phyloP scores from a whole-genome alignment of 371 early-diverging fungal genomes.

The Vairimorpha necatrix region DNA sequence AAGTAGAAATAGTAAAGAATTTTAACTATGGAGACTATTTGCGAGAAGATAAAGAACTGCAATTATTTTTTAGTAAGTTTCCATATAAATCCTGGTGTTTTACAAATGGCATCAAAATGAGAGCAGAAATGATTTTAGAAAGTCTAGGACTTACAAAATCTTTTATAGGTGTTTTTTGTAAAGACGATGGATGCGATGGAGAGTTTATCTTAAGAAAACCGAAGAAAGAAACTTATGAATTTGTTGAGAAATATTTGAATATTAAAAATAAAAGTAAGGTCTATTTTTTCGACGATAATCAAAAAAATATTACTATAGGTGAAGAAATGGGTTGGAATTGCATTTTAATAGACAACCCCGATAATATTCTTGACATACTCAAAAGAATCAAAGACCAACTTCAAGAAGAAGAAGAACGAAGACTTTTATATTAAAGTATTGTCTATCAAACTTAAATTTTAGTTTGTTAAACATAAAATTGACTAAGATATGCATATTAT shows the following conservation, averaged over 20 bases:
- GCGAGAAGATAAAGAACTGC: slow-evolving; percentile 20
- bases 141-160: slow-evolving; percentile 17
- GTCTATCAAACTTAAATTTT: no score
- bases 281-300: slow-evolving; percentile 50
- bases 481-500: no score
- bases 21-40: slow-evolving; percentile 4
- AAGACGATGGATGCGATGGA: not conserved
- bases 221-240: slow-evolving; percentile 21
- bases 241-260: slow-evolving; percentile 29
- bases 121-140: slow-evolving; percentile 34
- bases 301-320: slow-evolving; percentile 36
- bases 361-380: not conserved
- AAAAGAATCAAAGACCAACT: no score
- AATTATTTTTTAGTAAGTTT: slow-evolving; percentile 17
- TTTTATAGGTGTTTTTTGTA: slow-evolving; percentile 50
- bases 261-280: slow-evolving; percentile 28
- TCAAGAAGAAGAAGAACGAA: no score
- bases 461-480: no score
- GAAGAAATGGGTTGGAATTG: slow-evolving; percentile 36
- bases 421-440: no score
- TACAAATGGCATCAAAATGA: slow-evolving; percentile 39
- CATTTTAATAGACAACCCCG: not conserved
- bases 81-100: slow-evolving; percentile 38
- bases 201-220: slow-evolving; percentile 41
- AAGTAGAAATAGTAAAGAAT: not conserved